Base-by-base conservation (phyloP, 2,329 filamentous ascomycete species). In the Pestalotiopsis sp. region DNA sequence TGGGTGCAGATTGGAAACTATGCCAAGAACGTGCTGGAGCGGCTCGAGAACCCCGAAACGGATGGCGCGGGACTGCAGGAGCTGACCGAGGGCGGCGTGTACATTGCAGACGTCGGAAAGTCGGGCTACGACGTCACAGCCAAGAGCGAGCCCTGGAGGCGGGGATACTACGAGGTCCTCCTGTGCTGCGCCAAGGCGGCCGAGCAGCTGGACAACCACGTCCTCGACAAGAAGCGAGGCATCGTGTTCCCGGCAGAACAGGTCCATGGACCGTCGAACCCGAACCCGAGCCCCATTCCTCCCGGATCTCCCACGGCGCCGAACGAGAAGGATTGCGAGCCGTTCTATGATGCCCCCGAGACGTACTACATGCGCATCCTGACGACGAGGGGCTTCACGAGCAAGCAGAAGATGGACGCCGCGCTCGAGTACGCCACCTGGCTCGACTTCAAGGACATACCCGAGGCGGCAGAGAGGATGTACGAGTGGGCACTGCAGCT, bases 361-460 rank as follows among this genome's bases (percentile, higher is more conserved):
- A 86, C 84, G 14, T 94, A 90, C 75, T 98, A 98, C 76, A 86
- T 92, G 79, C 92, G 92, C 75, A 89, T 98, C 62, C 80, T 98
- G 66, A 93, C 90, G 6, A 95, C 93, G 0, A 86, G 87, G 66
- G 95, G 95, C 1, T 93, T 98, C 74, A 91, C 88, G 0, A 85
- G 88, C n/a, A 86, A 89, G 67, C 94, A 98, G 78, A 90, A 89
- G 74, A 83, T 98, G 64, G 90, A 95, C 68, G 94, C 94, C 3
- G 91, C 93, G 3, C 81, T 97, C 56, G 91, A 91, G 1, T 97
- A 94, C 76, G 95, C 92, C 1, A 91, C 93, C 66, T 98, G 92
- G 88, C 84, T 97, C 52, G 92, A 94, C 71, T 95, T 89, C 80
- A 95, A 94, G 80, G 84, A 88, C 1, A 78, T 89, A 30, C 80